Evolutionary conservation across 352 stramenopile genomes (phyloP), one percentile per base, ranked within the genome.

Genomic region (Phytophthora kernoviae): DNA sequence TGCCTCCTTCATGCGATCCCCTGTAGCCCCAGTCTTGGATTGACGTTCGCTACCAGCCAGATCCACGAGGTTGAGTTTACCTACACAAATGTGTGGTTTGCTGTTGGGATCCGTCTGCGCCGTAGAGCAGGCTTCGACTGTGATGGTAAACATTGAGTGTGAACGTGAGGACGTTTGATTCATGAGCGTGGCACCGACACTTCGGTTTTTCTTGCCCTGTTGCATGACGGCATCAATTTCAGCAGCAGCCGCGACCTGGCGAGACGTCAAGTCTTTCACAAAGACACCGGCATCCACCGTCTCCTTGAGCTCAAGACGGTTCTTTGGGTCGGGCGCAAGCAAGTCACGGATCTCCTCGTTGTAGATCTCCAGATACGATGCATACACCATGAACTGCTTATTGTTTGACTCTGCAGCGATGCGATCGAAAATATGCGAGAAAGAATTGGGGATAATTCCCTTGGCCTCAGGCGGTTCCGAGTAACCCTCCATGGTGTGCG

Each of bases 331-430:
- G 24, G 86, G 71, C 0, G 81, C 84, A 15, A 99, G 71, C 9
- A 99, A 79, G 57, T 99, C 96, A 18, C 93, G 79, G 64, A 99
- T 98, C 60, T 99, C 93, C 81, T 99, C 96, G 68, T 98, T 98
- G 79, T 99, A 99, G 57, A 99, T 98, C 68, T 99, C 96, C 33
- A 98, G 79, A 64, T 98, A 99, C 14, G 86, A 98, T 7, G 96
- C 91, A 50, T 94, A 84, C 7, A 99, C 94, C 44, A 98, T 83
- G 62, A 97, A 98, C 68, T 98, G 94, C 42, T 96, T 91, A 45
- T 59, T 66, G 46, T 84, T 80, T 11, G 83, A 69, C 33, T 88
- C 84, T 1, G 70, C 68, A 18, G 81, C 75, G 46, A 99, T 95
- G 49, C 93, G 84, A 53, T 98, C 92, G 65, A 98, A 99, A 50